phyloP scores from a whole-genome alignment of 352 stramenopile species.

The Phytophthora multivora region DNA sequence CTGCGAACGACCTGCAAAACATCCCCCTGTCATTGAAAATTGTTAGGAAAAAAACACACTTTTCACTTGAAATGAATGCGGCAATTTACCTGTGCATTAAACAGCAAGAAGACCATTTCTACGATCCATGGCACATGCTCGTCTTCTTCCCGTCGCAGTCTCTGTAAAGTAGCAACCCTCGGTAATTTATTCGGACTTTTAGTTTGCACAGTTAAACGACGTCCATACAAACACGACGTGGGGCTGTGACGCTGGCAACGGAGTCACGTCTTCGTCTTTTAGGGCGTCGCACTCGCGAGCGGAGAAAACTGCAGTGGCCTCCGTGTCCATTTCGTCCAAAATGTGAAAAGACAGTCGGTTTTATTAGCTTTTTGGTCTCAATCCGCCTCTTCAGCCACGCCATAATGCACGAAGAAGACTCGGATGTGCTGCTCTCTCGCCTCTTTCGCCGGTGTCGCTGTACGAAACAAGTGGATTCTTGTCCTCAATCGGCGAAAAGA shows the following conservation, averaged over 20 bases:
- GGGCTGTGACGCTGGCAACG: conserved; percentile 32
- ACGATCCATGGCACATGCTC: conserved; percentile 46
- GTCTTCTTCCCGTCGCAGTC: conserved; percentile 40
- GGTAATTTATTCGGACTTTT: too few species aligned
- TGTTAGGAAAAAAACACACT: not conserved
- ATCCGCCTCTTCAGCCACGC: conserved; percentile 24
- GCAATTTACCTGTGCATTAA: conserved; percentile 51
- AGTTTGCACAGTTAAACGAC: not conserved
- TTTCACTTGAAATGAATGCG: too few species aligned
- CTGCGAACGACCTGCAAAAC: conserved; percentile 51
- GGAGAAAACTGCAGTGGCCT: conserved; percentile 8
- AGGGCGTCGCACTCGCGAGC: conserved; percentile 32
- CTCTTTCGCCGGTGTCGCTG: conserved; percentile 33
- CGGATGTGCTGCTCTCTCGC: conserved; percentile 28
- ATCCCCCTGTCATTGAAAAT: conserved; percentile 30
- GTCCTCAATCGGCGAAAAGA: conserved; percentile 2
- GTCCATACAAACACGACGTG: conserved; percentile 52
- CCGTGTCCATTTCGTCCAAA: conserved; percentile 20
- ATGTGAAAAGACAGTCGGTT: not conserved
- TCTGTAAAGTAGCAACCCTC: conserved; percentile 7
- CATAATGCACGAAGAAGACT: conserved; percentile 24
- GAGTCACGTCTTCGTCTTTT: conserved; percentile 38
- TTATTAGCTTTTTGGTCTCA: conserved; percentile 2
- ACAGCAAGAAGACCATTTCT: conserved; percentile 55
- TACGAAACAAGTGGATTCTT: not conserved